Evolutionary conservation across 257 asterid species (phyloP).

Genomic region (Voacanga thouarsii): DNA sequence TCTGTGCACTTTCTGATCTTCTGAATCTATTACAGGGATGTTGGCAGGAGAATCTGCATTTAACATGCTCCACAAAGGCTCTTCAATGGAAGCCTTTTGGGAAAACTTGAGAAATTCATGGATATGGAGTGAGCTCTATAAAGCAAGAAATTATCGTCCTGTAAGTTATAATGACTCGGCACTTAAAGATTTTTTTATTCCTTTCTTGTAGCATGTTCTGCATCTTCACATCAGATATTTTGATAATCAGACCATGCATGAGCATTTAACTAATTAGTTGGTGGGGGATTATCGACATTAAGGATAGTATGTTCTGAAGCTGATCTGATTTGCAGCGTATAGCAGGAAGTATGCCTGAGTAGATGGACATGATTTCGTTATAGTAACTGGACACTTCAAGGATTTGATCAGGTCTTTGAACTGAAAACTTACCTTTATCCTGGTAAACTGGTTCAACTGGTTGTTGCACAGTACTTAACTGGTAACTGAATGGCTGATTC

Average conservation of each 20-base stretch:
- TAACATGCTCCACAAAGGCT: constrained; percentile 49
- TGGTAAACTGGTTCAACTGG: not conserved
- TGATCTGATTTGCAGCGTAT: not conserved
- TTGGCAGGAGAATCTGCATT: constrained; percentile 92
- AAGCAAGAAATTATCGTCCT: constrained; percentile 92
- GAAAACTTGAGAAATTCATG: constrained; percentile 74
- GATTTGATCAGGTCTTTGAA: not conserved
- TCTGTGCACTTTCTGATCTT: not conserved
- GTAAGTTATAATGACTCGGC: constrained; percentile 42
- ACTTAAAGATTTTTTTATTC: no score
- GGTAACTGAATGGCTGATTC: not conserved
- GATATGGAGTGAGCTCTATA: constrained; percentile 88
- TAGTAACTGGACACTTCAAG: not conserved
- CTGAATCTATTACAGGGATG: constrained; percentile 54
- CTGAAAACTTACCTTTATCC: not conserved
- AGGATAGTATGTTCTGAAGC: no score
- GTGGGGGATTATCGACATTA: not conserved
- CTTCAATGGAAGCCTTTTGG: constrained; percentile 69
- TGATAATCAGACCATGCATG: not conserved
- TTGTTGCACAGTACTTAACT: not conserved
- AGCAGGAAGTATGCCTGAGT: not conserved
- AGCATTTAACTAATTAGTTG: not conserved
- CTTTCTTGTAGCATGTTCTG: not conserved
- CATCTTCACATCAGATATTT: not conserved
- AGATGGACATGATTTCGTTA: not conserved